These are phyloP conservation scores for Diaporthe citri DNA, from an alignment of 2,329 filamentous ascomycete genomes.

Conservation along the genomic window DNA sequence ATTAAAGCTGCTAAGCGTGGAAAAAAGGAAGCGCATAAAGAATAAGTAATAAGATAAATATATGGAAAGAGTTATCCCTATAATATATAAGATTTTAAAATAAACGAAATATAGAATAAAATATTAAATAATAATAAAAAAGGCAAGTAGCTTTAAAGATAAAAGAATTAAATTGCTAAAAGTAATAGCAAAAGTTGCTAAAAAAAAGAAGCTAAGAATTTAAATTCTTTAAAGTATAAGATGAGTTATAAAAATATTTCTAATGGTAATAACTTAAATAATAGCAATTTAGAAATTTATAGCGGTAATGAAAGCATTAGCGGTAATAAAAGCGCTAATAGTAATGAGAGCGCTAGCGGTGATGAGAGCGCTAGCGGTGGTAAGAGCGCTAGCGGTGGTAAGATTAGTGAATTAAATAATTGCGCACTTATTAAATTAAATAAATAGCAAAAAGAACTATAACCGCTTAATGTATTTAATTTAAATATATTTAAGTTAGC, in stretches of 20 bases:
- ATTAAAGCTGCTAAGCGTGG: not conserved
- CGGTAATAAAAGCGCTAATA: too few relatives aligned
- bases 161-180: not conserved
- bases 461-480: not conserved
- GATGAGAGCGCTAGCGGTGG: not conserved
- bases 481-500: not conserved
- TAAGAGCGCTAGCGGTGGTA: not conserved
- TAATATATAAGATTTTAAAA: not conserved
- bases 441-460: not conserved
- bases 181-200: not conserved
- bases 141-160: not conserved
- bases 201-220: not conserved
- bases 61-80: not conserved
- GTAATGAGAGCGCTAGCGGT: not conserved
- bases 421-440: not conserved
- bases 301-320: not conserved
- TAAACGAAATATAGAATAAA: not conserved
- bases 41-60: not conserved
- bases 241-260: not conserved
- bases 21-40: not conserved
- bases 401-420: not conserved
- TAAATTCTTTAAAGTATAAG: not conserved
- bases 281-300: not conserved
- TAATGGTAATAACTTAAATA: not conserved
- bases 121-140: not conserved